Conservation (phyloP, 345 rosid species). For the Lumnitzera racemosa region DNA sequence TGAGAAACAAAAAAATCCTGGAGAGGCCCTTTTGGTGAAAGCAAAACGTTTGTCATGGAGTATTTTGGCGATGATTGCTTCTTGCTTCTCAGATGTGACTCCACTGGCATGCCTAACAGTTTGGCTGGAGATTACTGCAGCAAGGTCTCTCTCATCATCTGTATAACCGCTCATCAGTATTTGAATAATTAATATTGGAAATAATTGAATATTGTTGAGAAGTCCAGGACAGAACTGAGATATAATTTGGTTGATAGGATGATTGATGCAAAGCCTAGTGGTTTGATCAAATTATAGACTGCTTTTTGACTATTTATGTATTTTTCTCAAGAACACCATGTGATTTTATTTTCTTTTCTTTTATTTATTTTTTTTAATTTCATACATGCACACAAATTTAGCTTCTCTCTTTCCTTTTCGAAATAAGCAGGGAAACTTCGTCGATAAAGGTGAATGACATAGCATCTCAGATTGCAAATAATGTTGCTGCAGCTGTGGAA, state of each 20-base stretch:
- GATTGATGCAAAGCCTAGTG: too few relatives aligned
- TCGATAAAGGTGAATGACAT: constrained; percentile 91
- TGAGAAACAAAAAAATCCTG: constrained; percentile 80
- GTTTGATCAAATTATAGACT: too few relatives aligned
- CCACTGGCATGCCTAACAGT: constrained; percentile 77
- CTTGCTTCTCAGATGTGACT: constrained; percentile 85
- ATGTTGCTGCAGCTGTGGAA: constrained; percentile 77
- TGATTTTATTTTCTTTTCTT: neutral
- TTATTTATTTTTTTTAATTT: constrained; percentile 6
- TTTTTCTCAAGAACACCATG: too few relatives aligned
- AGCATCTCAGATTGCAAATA: constrained; percentile 77
- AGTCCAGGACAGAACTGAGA: too few relatives aligned
- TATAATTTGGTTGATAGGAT: too few relatives aligned
- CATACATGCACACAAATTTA: neutral
- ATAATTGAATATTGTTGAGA: too few relatives aligned
- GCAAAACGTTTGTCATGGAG: constrained; percentile 97
- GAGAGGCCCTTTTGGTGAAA: constrained; percentile 69
- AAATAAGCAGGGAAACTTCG: constrained; percentile 76
- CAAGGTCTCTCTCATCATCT: constrained; percentile 45
- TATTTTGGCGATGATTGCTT: constrained; percentile 88
- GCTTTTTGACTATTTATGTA: too few relatives aligned
- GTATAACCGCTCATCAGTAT: neutral
- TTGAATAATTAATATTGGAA: too few relatives aligned
- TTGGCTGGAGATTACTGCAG: constrained; percentile 99
- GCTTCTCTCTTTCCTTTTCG: neutral